Percentiles rank a stretch among this genome's conserved stretches.
These are phyloP conservation scores for Sporisorium graminicola DNA, from an alignment of 1,284 basidiomycete genomes.

Conservation along the genomic window DNA sequence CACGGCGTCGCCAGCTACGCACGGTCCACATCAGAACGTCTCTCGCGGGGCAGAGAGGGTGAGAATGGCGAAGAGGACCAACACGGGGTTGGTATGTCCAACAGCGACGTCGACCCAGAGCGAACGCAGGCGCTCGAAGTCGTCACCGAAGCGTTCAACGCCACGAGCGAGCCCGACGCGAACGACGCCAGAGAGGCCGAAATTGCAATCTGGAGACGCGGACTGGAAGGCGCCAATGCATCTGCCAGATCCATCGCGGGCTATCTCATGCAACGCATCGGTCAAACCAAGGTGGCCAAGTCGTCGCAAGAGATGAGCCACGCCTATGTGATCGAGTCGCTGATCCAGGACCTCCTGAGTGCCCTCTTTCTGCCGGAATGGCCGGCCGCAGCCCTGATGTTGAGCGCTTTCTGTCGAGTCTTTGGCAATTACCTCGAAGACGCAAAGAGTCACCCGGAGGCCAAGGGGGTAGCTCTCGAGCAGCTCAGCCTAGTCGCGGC, in stretches of 20 bases:
- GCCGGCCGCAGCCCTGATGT: slow-evolving; percentile 87
- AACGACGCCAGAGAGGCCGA: slow-evolving; percentile 35
- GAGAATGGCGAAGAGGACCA: slow-evolving; percentile 8
- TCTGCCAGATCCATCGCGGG: slow-evolving; percentile 79
- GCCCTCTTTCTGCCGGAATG: slow-evolving; percentile 95
- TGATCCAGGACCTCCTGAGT: slow-evolving; percentile 87
- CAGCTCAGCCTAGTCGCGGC: slow-evolving; percentile 92
- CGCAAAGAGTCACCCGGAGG: slow-evolving; percentile 74
- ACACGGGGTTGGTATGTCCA: not conserved
- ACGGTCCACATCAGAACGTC: slow-evolving; percentile 38
- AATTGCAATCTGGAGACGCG: slow-evolving; percentile 40
- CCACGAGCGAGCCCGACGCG: slow-evolving; percentile 15
- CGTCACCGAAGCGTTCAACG: slow-evolving; percentile 41
- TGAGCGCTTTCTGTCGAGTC: slow-evolving; percentile 58
- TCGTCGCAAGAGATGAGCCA: slow-evolving; percentile 72
- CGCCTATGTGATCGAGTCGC: slow-evolving; percentile 86
- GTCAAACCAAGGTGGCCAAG: slow-evolving; percentile 58
- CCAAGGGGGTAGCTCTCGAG: slow-evolving; percentile 87
- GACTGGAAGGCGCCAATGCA: slow-evolving; percentile 54
- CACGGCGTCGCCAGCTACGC: slow-evolving; percentile 37
- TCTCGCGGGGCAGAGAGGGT: slow-evolving; percentile 20
- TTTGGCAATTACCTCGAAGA: slow-evolving; percentile 75
- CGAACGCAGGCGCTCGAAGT: slow-evolving; percentile 26
- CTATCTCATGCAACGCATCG: slow-evolving; percentile 79
- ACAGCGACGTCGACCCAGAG: slow-evolving; percentile 15